phyloP scores from a whole-genome alignment of 192 early-diverging fungal genomes.

The Umbelopsis ramanniana region DNA sequence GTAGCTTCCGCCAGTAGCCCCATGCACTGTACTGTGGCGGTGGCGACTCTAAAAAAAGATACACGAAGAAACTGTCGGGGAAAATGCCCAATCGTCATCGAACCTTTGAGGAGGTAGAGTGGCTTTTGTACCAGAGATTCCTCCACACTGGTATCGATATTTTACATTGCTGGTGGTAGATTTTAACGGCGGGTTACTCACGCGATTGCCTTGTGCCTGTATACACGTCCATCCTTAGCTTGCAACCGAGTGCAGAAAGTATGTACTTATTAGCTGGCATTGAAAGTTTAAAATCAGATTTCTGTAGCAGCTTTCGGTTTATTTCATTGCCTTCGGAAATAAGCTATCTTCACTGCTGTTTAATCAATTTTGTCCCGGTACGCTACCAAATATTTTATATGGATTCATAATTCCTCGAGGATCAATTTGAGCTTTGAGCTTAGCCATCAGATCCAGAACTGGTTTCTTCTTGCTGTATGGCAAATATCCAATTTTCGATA shows the following conservation, averaged over 20 bases:
- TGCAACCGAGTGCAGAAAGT: too few relatives aligned
- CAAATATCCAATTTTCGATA: conserved; percentile 66
- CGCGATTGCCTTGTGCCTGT: background rate
- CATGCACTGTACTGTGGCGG: background rate
- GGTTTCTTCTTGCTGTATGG: conserved; percentile 68
- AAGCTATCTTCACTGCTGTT: background rate
- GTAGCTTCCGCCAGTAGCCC: too few relatives aligned
- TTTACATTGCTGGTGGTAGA: too few relatives aligned
- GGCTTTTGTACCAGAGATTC: too few relatives aligned
- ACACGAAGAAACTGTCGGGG: too few relatives aligned
- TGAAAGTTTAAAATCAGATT: too few relatives aligned
- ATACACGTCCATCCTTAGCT: too few relatives aligned
- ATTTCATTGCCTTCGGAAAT: background rate
- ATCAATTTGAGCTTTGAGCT: conserved; percentile 78
- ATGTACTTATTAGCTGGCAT: too few relatives aligned
- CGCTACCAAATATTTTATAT: conserved; percentile 51
- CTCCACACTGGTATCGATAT: too few relatives aligned
- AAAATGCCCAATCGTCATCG: background rate
- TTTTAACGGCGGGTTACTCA: too few relatives aligned
- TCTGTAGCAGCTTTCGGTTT: too few relatives aligned
- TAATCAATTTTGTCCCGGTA: background rate
- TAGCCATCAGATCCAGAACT: conserved; percentile 73
- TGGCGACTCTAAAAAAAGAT: conserved; percentile 11
- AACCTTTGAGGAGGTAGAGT: too few relatives aligned
- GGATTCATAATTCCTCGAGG: conserved; percentile 86